phyloP scores from a whole-genome alignment of 2,329 filamentous ascomycete genomes.

The Exophiala aquamarina region DNA sequence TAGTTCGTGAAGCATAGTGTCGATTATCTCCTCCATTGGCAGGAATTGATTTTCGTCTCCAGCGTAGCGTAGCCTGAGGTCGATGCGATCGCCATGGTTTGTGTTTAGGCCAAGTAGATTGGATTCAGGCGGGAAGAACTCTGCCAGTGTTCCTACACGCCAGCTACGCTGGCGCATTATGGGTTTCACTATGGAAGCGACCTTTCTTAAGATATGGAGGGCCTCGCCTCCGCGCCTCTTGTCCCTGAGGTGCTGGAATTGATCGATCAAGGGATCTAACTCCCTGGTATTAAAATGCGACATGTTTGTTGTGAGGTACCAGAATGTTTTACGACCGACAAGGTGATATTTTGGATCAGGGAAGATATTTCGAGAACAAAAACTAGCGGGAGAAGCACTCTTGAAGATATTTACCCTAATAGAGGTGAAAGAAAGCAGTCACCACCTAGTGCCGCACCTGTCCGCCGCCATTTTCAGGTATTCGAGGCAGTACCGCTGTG shows the following conservation, averaged over 20 bases:
- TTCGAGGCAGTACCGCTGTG: too few species aligned
- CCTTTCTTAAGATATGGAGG: conserved; percentile 66
- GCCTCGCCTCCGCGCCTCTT: conserved; percentile 52
- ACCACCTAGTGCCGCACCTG: too few species aligned
- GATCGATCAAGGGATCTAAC: conserved; percentile 48
- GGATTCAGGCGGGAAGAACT: conserved; percentile 77
- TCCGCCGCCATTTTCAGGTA: too few species aligned
- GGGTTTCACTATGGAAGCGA: conserved; percentile 87
- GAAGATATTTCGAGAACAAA: background rate
- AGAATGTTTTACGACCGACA: too few species aligned
- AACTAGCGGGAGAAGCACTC: too few species aligned
- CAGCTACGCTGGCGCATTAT: conserved; percentile 87
- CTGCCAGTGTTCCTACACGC: conserved; percentile 74
- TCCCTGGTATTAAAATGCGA: conserved; percentile 30
- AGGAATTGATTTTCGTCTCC: conserved; percentile 75
- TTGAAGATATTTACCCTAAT: too few species aligned
- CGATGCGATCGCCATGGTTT: conserved; percentile 74
- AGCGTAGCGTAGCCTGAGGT: conserved; percentile 75
- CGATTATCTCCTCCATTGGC: conserved; percentile 74
- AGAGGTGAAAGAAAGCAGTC: background rate
- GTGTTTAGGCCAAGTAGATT: conserved; percentile 81
- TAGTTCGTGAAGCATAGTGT: conserved; percentile 93
- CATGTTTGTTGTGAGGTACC: conserved; percentile 10
- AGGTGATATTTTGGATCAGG: too few species aligned
- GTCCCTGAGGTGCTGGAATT: conserved; percentile 55